Conservation (phyloP, 73 alveolate species). For the Paramecium sonneborni region DNA sequence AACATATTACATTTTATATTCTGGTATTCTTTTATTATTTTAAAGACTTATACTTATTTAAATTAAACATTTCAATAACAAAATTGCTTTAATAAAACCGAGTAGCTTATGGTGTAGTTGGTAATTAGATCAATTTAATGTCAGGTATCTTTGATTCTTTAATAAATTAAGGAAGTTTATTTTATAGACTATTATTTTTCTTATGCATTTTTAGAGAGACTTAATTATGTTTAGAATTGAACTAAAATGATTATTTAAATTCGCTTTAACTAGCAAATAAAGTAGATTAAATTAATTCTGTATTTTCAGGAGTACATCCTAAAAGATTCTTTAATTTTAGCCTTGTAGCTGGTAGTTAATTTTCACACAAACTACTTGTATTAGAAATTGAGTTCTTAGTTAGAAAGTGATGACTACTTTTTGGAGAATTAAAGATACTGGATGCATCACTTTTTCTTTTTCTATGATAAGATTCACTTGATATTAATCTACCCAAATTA, state of each 20-base stretch:
- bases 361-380: neutral
- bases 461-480: neutral
- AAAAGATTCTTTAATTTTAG: conserved; percentile 31
- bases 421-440: neutral
- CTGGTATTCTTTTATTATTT: conserved; percentile 23
- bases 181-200: neutral
- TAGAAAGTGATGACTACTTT: neutral
- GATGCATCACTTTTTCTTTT: conserved; percentile 29
- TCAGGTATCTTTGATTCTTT: neutral
- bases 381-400: conserved; percentile 55
- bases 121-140: neutral
- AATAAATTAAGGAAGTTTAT: neutral
- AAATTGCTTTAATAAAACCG: conserved; percentile 13
- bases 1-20: neutral
- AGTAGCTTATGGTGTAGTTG: conserved; percentile 23
- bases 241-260: neutral
- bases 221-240: neutral
- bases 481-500: conserved; percentile 9
- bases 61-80: neutral
- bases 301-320: conserved; percentile 22
- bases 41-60: neutral
- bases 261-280: neutral
- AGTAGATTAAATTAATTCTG: neutral
- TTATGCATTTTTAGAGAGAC: neutral
- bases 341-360: neutral